Evolutionary conservation across 2,329 filamentous ascomycete species (phyloP).

Genomic region (Colletotrichum neosansevieriae): DNA sequence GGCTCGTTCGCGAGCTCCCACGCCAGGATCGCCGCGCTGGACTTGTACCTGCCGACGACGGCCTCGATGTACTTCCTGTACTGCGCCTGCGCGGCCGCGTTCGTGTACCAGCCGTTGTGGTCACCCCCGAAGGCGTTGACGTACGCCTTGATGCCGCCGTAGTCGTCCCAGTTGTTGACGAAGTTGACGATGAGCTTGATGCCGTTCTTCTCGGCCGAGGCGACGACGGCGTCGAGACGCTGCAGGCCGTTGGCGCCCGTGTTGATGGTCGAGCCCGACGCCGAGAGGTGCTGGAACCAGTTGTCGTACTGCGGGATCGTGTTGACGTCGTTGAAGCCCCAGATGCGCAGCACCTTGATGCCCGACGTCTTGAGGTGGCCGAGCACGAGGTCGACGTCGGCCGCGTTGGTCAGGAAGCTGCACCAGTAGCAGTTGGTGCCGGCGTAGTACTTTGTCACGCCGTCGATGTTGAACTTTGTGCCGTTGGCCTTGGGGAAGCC

Average conservation of each 20-base stretch:
- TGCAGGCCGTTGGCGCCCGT: conserved; percentile 71
- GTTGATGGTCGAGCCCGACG: conserved; percentile 67
- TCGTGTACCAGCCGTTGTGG: conserved; percentile 68
- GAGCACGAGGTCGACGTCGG: conserved; percentile 67
- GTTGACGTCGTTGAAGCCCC: conserved; percentile 72
- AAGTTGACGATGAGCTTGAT: conserved; percentile 75
- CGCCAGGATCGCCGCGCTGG: conserved; percentile 62
- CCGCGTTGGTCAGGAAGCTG: conserved; percentile 63
- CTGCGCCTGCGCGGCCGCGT: conserved; percentile 62
- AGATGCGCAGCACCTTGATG: conserved; percentile 69
- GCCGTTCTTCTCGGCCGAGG: conserved; percentile 67
- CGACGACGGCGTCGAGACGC: conserved; percentile 71
- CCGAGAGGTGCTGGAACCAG: conserved; percentile 63
- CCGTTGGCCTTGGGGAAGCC: conserved; percentile 45
- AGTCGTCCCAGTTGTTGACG: conserved; percentile 76
- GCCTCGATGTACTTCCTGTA: conserved; percentile 65
- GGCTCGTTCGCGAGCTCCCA: conserved; percentile 70
- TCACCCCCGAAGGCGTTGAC: conserved; percentile 67
- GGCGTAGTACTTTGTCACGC: conserved; percentile 60
- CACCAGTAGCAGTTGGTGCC: conserved; percentile 71
- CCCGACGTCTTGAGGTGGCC: conserved; percentile 62
- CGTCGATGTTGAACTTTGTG: conserved; percentile 57
- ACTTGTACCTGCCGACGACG: conserved; percentile 61
- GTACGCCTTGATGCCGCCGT: conserved; percentile 74
- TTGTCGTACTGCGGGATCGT: conserved; percentile 47